Conservation (phyloP, 495 filamentous ascomycete species). For the Wilcoxina mikolae region DNA sequence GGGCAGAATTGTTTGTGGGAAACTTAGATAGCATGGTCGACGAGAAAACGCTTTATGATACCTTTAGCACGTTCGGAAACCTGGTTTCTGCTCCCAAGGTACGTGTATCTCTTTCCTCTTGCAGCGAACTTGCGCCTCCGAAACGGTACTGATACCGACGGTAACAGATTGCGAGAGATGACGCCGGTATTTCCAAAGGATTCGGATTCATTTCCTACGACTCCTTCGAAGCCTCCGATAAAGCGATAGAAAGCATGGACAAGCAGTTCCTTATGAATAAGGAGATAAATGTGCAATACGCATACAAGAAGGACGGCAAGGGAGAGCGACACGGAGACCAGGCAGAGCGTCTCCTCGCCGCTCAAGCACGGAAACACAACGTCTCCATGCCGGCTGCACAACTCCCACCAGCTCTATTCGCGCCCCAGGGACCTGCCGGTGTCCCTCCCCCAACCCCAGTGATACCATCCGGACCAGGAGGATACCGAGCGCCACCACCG, state of each 20-base stretch:
- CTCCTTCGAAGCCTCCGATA: constrained; percentile 87
- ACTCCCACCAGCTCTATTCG: constrained; percentile 26
- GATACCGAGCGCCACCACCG: constrained; percentile 17
- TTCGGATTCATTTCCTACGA: constrained; percentile 94
- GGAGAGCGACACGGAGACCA: constrained; percentile 91
- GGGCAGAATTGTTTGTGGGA: constrained; percentile 92
- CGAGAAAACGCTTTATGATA: constrained; percentile 94
- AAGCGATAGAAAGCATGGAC: constrained; percentile 84
- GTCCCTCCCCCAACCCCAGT: constrained; percentile 7
- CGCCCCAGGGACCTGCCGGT: constrained; percentile 22
- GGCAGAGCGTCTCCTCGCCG: constrained; percentile 82
- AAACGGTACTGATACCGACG: constrained; percentile 13
- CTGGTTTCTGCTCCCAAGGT: constrained; percentile 72
- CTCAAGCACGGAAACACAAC: constrained; percentile 87
- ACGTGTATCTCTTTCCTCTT: constrained; percentile 3
- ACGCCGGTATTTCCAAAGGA: constrained; percentile 79
- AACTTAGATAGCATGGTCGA: constrained; percentile 91
- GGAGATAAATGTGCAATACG: constrained; percentile 88
- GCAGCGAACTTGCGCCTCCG: background rate
- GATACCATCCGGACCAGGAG: constrained; percentile 14
- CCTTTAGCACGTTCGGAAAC: constrained; percentile 84
- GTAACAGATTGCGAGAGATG: constrained; percentile 68
- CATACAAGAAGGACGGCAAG: constrained; percentile 98
- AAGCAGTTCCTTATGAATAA: constrained; percentile 96
- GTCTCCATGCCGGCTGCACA: constrained; percentile 35